A percentile compares a stretch with the other conserved stretches of the same genome.
phyloP scores from a whole-genome alignment of 805 yeast species.

The Candida golubevii region DNA sequence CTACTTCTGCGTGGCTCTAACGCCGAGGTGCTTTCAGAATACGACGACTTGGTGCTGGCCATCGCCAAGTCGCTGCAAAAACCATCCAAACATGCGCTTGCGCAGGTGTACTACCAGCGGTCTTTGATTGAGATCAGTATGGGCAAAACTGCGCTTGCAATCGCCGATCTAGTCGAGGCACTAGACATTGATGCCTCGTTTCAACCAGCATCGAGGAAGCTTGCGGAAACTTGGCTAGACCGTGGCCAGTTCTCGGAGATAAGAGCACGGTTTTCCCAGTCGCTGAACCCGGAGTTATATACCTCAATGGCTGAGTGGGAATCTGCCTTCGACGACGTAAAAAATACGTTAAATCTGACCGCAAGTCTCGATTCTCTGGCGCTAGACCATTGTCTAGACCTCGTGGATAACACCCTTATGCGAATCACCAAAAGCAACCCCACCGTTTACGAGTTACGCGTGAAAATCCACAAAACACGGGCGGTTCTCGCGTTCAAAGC shows the following conservation, averaged over 20 bases:
- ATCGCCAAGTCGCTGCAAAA: slow-evolving; percentile 2
- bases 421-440: slow-evolving; percentile 42
- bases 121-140: slow-evolving; percentile 59
- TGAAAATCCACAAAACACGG: slow-evolving; percentile 19
- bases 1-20: slow-evolving; percentile 15
- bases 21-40: slow-evolving; percentile 11
- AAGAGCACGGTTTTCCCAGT: slow-evolving; percentile 7
- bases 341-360: slow-evolving; percentile 8
- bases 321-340: slow-evolving; percentile 10
- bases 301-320: slow-evolving; percentile 20
- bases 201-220: slow-evolving; percentile 46
- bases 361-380: not conserved
- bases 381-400: not conserved
- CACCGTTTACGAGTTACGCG: slow-evolving; percentile 29
- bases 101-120: slow-evolving; percentile 52
- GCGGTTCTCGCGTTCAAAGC: not conserved
- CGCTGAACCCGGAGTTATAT: slow-evolving; percentile 11
- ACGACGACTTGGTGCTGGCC: slow-evolving; percentile 12
- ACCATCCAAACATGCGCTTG: slow-evolving; percentile 3
- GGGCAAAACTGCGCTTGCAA: slow-evolving; percentile 51
- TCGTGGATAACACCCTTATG: slow-evolving; percentile 10
- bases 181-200: slow-evolving; percentile 38
- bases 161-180: slow-evolving; percentile 48
- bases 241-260: slow-evolving; percentile 46
- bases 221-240: slow-evolving; percentile 46